phyloP scores from a whole-genome alignment of 202 grass and related monocot genomes.

The Setaria italica region DNA sequence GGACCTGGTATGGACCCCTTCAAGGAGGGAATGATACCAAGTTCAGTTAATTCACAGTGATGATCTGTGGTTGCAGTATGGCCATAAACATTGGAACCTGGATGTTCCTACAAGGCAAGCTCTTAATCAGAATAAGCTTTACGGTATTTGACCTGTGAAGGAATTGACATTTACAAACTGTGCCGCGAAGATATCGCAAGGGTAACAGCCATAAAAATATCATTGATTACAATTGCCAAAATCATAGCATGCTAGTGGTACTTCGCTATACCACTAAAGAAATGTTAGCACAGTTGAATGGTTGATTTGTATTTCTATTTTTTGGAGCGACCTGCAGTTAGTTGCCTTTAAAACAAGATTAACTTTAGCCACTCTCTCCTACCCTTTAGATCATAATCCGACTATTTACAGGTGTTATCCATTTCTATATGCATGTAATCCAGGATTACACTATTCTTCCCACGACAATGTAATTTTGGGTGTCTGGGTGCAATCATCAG shows the following conservation, averaged over 20 bases:
- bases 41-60: constrained; percentile 73
- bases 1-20: constrained; percentile 52
- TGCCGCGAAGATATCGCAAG: not conserved
- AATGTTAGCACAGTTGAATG: not conserved
- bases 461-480: not conserved
- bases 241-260: not conserved
- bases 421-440: too few species aligned
- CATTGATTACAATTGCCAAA: not conserved
- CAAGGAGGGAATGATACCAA: constrained; percentile 73
- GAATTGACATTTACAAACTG: not conserved
- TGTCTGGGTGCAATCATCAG: not conserved
- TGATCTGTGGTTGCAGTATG: constrained; percentile 80
- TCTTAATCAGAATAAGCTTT: not conserved
- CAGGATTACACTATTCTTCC: not conserved
- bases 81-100: constrained; percentile 73
- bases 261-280: not conserved
- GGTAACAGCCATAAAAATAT: constrained; percentile 3
- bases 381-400: not conserved
- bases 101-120: constrained; percentile 67
- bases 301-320: not conserved
- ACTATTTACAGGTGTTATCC: not conserved
- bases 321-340: not conserved
- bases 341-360: not conserved
- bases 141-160: not conserved
- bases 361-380: not conserved